Evolutionary conservation across 768 basidiomycete genomes (phyloP), one percentile per base, ranked within the genome.

Genomic region (Suillus sp.): DNA sequence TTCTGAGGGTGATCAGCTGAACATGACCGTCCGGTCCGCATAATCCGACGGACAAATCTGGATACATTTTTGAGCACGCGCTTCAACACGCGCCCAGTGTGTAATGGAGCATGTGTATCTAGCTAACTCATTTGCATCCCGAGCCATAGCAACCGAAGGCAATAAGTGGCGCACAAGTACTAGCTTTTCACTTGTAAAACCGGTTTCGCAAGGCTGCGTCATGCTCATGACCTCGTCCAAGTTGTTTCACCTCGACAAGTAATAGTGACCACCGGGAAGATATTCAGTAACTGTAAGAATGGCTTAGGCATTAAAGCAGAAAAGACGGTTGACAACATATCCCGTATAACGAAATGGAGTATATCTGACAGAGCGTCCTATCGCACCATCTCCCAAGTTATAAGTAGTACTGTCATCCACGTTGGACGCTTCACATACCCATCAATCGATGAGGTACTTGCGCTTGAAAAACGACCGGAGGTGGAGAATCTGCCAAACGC

Each of bases 401-500:
- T 56, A 56, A 37, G 37, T 37, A 56, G 55, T 27, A 48, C 47
- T 48, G 47, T 25, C 35, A 38, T 37, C 55, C 55, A 56, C 37
- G 4, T 27, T 56, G 55, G 25, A 56, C 25, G 18, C 18, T 6
- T 37, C 9, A 20, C 5, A 27, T 16, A 11, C 5, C 1, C 37
- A 64, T 78, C 78, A 91, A 72, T 95, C 93, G 71, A 95, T 95
- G 71, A 95, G 88, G 78, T 95, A 94, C 78, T 95, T 97, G 72
- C 91, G 85, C 80, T 93, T 95, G 86, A 99, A 98, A 86, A 92
- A 99, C 7, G 94, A 85, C 53, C 95, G 87, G 16, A 99, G 81
- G 72, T 99, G 96, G 73, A 97, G 78, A 51, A 99, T 92, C 79
- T 98, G 95, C 97, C 96, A 99, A 50, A 84, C 84, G 8, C 97